These are phyloP conservation scores for Fusarium tanahbumbuense DNA, from an alignment of 2,329 filamentous ascomycete species.

Conservation along the genomic window DNA sequence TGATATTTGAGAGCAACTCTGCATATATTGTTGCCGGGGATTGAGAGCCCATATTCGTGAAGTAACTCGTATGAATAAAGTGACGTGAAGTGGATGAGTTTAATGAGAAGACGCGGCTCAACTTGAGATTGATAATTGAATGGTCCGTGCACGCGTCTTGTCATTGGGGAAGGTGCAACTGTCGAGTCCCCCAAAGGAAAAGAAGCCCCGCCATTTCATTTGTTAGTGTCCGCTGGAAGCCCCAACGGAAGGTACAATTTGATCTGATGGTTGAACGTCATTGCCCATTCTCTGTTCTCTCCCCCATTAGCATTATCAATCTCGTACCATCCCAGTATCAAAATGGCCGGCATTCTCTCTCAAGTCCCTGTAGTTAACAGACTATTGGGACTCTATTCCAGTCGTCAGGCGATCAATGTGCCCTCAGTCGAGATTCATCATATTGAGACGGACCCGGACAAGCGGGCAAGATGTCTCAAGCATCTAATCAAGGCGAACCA, in stretches of 20 bases:
- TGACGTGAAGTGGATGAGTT: not conserved
- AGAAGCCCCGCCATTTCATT: slow-evolving; percentile 41
- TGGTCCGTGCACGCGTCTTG: slow-evolving; percentile 41
- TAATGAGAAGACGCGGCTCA: slow-evolving; percentile 16
- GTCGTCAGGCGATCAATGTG: slow-evolving; percentile 62
- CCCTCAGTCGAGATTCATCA: slow-evolving; percentile 79
- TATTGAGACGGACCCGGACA: slow-evolving; percentile 83
- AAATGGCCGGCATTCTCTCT: slow-evolving; percentile 52
- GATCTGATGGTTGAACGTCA: slow-evolving; percentile 37
- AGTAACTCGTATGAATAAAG: not conserved
- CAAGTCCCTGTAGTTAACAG: slow-evolving; percentile 49
- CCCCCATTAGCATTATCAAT: slow-evolving; percentile 25
- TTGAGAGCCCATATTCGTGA: slow-evolving; percentile 30
- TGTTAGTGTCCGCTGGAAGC: slow-evolving; percentile 41
- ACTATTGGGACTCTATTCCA: slow-evolving; percentile 42
- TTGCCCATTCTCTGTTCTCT: slow-evolving; percentile 21
- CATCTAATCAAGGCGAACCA: slow-evolving; percentile 93
- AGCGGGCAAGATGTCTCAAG: slow-evolving; percentile 84
- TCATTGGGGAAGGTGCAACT: slow-evolving; percentile 8
- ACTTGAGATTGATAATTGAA: slow-evolving; percentile 18
- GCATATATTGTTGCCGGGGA: slow-evolving; percentile 64
- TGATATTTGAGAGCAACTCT: slow-evolving; percentile 73
- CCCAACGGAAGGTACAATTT: slow-evolving; percentile 44
- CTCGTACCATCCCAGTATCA: slow-evolving; percentile 9
- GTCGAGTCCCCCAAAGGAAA: slow-evolving; percentile 35